Evolutionary conservation across 306 rosid species (phyloP).

Genomic region (Prunus kanzakura): DNA sequence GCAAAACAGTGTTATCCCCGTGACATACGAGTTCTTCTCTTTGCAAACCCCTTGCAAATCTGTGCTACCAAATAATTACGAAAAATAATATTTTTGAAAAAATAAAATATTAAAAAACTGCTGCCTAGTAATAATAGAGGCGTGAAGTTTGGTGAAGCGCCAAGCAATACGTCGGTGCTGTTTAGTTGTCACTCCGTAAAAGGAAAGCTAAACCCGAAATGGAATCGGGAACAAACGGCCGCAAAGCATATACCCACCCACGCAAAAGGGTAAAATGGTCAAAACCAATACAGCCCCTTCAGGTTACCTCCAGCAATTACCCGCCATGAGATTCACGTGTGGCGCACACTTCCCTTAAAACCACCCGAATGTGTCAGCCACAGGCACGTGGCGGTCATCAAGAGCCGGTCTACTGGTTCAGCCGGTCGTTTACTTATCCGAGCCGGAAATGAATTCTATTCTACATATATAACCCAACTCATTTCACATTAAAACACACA

Average conservation of each 20-base stretch:
- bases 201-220: background rate
- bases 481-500: background rate
- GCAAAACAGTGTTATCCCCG: accelerated
- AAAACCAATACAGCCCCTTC: background rate
- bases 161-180: background rate
- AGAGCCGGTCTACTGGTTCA: slow-evolving; percentile 12
- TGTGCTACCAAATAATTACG: no score
- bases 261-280: background rate
- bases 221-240: background rate
- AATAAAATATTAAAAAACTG: background rate
- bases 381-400: slow-evolving; percentile 15
- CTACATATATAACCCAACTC: background rate
- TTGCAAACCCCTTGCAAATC: no score
- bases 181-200: slow-evolving; percentile 6
- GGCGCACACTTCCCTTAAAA: background rate
- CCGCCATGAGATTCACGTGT: background rate
- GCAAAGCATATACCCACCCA: background rate
- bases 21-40: no score
- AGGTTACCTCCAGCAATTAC: background rate
- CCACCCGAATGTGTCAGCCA: background rate
- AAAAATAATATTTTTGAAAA: no score
- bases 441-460: background rate
- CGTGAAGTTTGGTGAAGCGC: background rate
- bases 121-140: background rate
- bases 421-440: slow-evolving; percentile 1